These are phyloP conservation scores for Phoma sp. DNA, from an alignment of 2,329 filamentous ascomycete genomes.

Conservation along the genomic window DNA sequence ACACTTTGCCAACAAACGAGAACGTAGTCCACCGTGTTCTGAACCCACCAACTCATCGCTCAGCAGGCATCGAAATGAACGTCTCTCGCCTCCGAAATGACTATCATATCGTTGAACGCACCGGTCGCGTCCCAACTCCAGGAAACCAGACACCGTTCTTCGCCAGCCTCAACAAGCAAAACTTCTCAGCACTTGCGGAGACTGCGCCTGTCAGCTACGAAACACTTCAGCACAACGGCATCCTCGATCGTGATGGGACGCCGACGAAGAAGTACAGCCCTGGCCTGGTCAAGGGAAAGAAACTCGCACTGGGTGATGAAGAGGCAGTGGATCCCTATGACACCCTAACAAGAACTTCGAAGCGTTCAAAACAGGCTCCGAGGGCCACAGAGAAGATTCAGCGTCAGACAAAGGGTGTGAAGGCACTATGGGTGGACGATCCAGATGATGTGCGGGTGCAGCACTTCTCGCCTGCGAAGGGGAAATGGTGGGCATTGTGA, in stretches of 20 bases:
- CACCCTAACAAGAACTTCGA: not conserved
- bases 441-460: not conserved
- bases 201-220: not conserved
- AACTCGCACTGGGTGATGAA: not conserved
- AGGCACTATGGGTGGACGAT: not conserved
- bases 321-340: not conserved
- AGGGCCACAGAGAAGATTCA: not conserved
- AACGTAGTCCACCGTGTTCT: not conserved
- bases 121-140: not conserved
- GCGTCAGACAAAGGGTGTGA: not conserved
- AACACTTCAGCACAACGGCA: not conserved
- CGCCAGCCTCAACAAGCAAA: not conserved
- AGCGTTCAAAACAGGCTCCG: not conserved
- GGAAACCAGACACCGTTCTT: not conserved
- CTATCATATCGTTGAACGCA: not conserved
- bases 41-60: no score
- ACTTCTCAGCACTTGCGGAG: not conserved
- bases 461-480: not conserved
- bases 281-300: not conserved
- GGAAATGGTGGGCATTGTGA: not conserved
- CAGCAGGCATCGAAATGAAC: no score
- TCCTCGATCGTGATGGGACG: not conserved
- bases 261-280: not conserved
- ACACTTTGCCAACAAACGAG: not conserved
- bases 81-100: no score